A percentile compares a stretch with the other conserved stretches of the same genome.
Conservation (phyloP, 257 asterid genomes). For the Solanum neorickii region DNA sequence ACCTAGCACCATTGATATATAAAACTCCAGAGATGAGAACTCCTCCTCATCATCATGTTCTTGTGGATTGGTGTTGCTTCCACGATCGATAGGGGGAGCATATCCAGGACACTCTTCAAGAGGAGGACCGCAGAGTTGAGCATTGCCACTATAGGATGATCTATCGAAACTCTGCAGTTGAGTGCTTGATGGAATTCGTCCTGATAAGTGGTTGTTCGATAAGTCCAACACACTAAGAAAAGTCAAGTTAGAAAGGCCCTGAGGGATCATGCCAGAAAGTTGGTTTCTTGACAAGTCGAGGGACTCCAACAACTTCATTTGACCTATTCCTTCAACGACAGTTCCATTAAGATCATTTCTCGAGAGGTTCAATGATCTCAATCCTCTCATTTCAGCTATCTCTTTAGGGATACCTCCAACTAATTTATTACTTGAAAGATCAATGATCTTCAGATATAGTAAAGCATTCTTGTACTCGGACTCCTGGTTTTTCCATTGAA, state of each 20-base stretch:
- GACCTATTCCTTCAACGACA: not conserved
- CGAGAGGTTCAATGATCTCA: conserved; percentile 17
- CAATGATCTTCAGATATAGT: conserved; percentile 11
- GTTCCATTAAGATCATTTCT: conserved; percentile 15
- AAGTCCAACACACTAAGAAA: conserved; percentile 13
- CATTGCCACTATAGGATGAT: conserved; percentile 15
- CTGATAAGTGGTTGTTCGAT: conserved; percentile 16
- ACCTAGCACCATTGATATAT: not conserved
- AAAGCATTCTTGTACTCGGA: not conserved
- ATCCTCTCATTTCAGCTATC: conserved; percentile 3
- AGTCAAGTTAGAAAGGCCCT: not conserved
- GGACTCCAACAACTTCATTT: conserved; percentile 17
- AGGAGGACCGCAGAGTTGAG: conserved; percentile 7
- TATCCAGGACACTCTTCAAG: not conserved
- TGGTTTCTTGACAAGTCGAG: conserved; percentile 26
- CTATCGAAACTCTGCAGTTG: conserved; percentile 17
- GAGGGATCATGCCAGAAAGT: conserved; percentile 22
- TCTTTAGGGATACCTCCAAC: conserved; percentile 8
- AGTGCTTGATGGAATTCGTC: conserved; percentile 13
- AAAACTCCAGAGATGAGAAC: not conserved
- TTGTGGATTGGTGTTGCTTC: not conserved
- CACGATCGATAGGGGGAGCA: not conserved
- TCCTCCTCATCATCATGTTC: not conserved
- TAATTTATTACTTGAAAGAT: conserved; percentile 19
- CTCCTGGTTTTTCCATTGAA: conserved; percentile 9